phyloP scores from a whole-genome alignment of 176 grass and related monocot genomes.

The Poa pratensis region DNA sequence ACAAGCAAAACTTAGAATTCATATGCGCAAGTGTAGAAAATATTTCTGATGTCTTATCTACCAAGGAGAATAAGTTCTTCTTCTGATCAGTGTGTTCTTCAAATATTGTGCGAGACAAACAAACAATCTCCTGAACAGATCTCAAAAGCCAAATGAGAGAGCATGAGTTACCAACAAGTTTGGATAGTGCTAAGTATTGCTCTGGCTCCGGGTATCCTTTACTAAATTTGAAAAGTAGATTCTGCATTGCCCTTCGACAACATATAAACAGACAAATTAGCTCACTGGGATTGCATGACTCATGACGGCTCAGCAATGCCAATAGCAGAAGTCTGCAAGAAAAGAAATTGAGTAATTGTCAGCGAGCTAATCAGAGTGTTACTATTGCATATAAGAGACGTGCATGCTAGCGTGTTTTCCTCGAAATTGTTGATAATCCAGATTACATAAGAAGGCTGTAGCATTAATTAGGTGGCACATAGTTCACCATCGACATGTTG shows the following conservation, averaged over 20 bases:
- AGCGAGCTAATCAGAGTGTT: slow-evolving; percentile 24
- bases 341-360: slow-evolving; percentile 40
- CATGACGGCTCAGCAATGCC: slow-evolving; percentile 50
- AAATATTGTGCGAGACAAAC: slow-evolving; percentile 53
- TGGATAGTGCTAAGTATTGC: slow-evolving; percentile 48
- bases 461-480: slow-evolving; percentile 7
- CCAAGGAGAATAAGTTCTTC: slow-evolving; percentile 67
- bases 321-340: slow-evolving; percentile 65
- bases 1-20: slow-evolving; percentile 54
- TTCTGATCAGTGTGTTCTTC: slow-evolving; percentile 54
- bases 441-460: slow-evolving; percentile 17
- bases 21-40: slow-evolving; percentile 65
- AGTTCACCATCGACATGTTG: not conserved
- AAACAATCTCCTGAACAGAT: slow-evolving; percentile 61
- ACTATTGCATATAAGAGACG: slow-evolving; percentile 29
- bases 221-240: slow-evolving; percentile 61
- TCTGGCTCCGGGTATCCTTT: slow-evolving; percentile 49
- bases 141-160: slow-evolving; percentile 75
- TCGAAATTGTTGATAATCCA: slow-evolving; percentile 15
- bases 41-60: slow-evolving; percentile 79
- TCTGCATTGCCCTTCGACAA: slow-evolving; percentile 80
- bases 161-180: slow-evolving; percentile 49
- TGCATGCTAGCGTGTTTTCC: not conserved
- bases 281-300: slow-evolving; percentile 56
- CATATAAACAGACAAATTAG: slow-evolving; percentile 74